Evolutionary conservation across 257 asterid genomes (phyloP).

Genomic region (Nicotiana undulata): DNA sequence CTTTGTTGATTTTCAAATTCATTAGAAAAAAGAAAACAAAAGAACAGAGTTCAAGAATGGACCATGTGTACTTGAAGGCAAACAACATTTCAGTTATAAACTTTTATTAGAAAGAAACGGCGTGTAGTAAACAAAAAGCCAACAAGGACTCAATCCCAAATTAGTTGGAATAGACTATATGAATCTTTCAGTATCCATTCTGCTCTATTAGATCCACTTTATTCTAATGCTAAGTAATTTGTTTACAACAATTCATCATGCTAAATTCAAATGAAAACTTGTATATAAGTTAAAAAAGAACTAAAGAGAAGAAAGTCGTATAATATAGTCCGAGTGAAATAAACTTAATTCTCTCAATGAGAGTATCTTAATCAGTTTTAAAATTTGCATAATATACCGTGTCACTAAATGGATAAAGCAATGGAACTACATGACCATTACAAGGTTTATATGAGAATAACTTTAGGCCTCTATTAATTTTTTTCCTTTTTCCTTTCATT

Average conservation of each 20-base stretch:
- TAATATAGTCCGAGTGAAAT: background rate
- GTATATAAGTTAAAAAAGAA: background rate
- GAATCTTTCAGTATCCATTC: background rate
- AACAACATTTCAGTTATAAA: background rate
- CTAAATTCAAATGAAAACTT: background rate
- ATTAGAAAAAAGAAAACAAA: background rate
- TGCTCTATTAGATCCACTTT: background rate
- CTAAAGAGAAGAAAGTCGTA: background rate
- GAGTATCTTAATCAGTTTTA: background rate
- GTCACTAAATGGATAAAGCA: background rate
- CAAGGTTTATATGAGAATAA: background rate
- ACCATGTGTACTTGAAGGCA: background rate
- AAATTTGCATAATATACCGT: background rate
- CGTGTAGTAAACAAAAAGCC: background rate
- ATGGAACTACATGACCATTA: background rate
- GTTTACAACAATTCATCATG: background rate
- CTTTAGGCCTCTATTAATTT: background rate
- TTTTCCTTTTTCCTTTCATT: background rate
- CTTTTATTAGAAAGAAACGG: background rate
- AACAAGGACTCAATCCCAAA: background rate
- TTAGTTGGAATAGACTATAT: background rate
- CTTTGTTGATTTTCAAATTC: background rate
- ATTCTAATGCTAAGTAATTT: background rate
- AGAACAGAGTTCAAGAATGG: background rate
- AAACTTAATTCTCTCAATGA: background rate